phyloP scores from a whole-genome alignment of 805 yeast genomes.

The Nakazawaea populi region DNA sequence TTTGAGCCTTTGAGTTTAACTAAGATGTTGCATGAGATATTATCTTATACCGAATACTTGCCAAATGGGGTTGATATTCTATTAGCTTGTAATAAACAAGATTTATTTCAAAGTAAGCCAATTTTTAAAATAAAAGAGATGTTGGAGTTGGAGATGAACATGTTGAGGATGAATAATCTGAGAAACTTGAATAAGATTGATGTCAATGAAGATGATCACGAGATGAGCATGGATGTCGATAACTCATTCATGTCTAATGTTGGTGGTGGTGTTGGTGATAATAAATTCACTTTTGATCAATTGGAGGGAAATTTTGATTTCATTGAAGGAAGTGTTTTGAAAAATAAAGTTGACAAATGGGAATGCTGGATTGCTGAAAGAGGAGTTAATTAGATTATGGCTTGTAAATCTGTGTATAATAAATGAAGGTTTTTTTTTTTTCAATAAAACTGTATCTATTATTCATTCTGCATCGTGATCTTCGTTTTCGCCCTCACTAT shows the following conservation, averaged over 20 bases:
- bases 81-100: constrained; percentile 81
- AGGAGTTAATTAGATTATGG: constrained; percentile 44
- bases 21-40: constrained; percentile 49
- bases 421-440: no score
- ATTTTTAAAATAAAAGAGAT: constrained; percentile 49
- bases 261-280: no score
- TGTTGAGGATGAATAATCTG: constrained; percentile 42
- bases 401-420: no score
- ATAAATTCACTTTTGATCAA: constrained; percentile 54
- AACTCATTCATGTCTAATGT: constrained; percentile 30
- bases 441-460: neutral
- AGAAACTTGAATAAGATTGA: constrained; percentile 40
- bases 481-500: neutral
- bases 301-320: constrained; percentile 73
- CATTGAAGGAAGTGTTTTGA: constrained; percentile 65
- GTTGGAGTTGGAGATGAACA: constrained; percentile 60
- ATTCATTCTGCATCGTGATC: neutral
- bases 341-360: constrained; percentile 53
- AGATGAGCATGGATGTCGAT: constrained; percentile 16
- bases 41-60: constrained; percentile 53
- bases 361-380: constrained; percentile 75
- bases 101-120: constrained; percentile 79
- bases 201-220: constrained; percentile 29
- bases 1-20: constrained; percentile 48
- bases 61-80: constrained; percentile 69